phyloP scores from a whole-genome alignment of 2,329 filamentous ascomycete species.

The Epichloe typhina region DNA sequence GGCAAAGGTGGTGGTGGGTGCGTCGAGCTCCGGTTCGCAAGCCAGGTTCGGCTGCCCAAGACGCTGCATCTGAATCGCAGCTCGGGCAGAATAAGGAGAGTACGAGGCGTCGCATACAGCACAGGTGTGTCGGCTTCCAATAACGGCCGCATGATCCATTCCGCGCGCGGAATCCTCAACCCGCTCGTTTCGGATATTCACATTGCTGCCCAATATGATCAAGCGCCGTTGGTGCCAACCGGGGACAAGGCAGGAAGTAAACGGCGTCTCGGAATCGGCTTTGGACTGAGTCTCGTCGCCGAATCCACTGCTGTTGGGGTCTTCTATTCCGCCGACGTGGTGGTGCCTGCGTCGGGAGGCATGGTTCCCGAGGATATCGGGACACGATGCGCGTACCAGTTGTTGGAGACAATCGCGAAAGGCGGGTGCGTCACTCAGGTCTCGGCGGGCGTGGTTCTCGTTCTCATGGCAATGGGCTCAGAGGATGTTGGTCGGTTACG shows the following conservation, averaged over 20 bases:
- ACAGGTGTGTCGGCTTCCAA: conserved; percentile 86
- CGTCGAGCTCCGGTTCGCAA: conserved; percentile 87
- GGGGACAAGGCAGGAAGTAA: conserved; percentile 42
- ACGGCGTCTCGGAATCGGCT: conserved; percentile 70
- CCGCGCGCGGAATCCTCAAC: conserved; percentile 77
- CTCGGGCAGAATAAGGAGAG: conserved; percentile 72
- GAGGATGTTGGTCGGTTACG: conserved; percentile 86
- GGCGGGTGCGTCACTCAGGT: conserved; percentile 70
- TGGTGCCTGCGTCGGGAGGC: conserved; percentile 63
- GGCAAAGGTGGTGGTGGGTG: conserved; percentile 76
- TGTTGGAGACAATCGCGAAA: conserved; percentile 68
- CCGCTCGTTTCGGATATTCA: conserved; percentile 78
- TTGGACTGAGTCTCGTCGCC: conserved; percentile 80
- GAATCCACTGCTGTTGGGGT: conserved; percentile 75
- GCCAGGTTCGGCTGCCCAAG: conserved; percentile 86
- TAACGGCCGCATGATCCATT: conserved; percentile 90
- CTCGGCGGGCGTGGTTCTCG: conserved; percentile 62
- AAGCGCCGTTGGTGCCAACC: conserved; percentile 42
- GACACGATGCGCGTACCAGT: conserved; percentile 72
- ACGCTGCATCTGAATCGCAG: conserved; percentile 77
- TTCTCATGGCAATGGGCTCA: conserved; percentile 93
- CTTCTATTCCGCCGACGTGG: conserved; percentile 76
- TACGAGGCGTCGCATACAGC: conserved; percentile 87
- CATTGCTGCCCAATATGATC: conserved; percentile 68
- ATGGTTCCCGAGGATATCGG: conserved; percentile 84